These are phyloP conservation scores for Aphanomyces euteiches DNA, from an alignment of 352 stramenopile species.

Conservation along the genomic window DNA sequence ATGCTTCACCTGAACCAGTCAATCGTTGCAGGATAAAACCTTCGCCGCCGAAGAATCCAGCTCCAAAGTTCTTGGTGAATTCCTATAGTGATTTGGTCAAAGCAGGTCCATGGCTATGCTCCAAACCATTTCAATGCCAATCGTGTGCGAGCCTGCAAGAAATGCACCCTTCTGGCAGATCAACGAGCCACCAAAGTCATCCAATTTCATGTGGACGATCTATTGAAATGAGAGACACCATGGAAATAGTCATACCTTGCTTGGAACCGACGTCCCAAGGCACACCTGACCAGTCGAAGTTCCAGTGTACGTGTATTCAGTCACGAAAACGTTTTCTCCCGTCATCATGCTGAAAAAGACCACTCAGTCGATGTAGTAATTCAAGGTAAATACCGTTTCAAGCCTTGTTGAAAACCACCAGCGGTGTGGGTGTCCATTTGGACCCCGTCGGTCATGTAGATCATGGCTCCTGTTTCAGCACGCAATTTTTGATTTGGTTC, in stretches of 20 bases:
- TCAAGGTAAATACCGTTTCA: slow-evolving; percentile 72
- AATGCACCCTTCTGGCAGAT: slow-evolving; percentile 93
- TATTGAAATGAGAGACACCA: slow-evolving; percentile 57
- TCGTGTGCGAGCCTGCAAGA: slow-evolving; percentile 86
- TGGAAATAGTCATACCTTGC: slow-evolving; percentile 34
- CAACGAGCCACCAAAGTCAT: slow-evolving; percentile 84
- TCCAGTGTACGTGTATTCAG: slow-evolving; percentile 64
- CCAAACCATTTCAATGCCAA: slow-evolving; percentile 87
- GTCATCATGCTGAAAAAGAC: slow-evolving; percentile 54
- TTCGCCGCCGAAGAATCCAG: slow-evolving; percentile 93
- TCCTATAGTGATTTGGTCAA: slow-evolving; percentile 42
- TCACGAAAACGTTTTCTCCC: slow-evolving; percentile 78
- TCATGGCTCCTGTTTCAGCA: slow-evolving; percentile 91
- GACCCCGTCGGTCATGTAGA: slow-evolving; percentile 94
- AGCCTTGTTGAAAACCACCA: slow-evolving; percentile 83
- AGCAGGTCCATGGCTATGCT: not conserved
- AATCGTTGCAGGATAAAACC: slow-evolving; percentile 93
- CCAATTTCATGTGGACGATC: slow-evolving; percentile 84
- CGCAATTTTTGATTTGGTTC: slow-evolving; percentile 88
- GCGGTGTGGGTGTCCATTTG: slow-evolving; percentile 88
- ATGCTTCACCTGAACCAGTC: slow-evolving; percentile 85
- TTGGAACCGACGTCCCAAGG: slow-evolving; percentile 85
- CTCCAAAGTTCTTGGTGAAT: slow-evolving; percentile 85
- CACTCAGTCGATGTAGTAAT: not conserved
- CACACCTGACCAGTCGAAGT: slow-evolving; percentile 71